Evolutionary conservation across 2,329 filamentous ascomycete species (phyloP).

Genomic region (Metarhizium sp.): DNA sequence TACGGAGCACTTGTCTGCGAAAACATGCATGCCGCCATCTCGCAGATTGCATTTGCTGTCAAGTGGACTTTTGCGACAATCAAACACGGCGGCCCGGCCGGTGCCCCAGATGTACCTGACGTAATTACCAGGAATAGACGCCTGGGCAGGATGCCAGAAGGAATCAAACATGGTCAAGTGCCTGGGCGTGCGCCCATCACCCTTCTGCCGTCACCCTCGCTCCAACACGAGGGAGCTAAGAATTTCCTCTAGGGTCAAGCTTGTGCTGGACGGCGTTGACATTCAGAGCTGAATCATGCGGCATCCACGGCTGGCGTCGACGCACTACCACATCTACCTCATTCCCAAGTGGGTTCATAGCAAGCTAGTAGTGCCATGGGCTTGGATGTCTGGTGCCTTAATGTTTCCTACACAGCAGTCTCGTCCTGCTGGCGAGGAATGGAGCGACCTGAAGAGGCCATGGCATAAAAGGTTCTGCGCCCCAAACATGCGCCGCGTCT

Average conservation of each 20-base stretch:
- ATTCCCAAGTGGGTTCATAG: conserved; percentile 4
- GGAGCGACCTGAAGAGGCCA: neutral
- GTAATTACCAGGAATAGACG: neutral
- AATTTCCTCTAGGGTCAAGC: conserved; percentile 1
- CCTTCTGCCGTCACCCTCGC: neutral
- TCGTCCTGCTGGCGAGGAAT: neutral
- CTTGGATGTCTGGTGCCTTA: neutral
- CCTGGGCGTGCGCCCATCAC: conserved; percentile 1
- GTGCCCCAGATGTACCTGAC: neutral
- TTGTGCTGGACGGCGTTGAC: conserved; percentile 4
- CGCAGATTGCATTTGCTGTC: neutral
- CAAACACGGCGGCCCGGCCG: neutral
- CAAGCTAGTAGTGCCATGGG: neutral
- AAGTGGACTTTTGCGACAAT: neutral
- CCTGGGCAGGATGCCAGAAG: neutral
- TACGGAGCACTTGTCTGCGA: neutral
- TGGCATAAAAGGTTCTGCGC: conserved; percentile 8
- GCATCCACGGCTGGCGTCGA: conserved; percentile 6
- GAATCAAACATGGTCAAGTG: neutral
- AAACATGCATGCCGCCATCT: neutral
- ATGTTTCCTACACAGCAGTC: neutral
- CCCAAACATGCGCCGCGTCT: neutral
- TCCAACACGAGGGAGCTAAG: conserved; percentile 5
- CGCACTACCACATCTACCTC: conserved; percentile 2
- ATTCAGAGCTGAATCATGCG: conserved; percentile 8